Percentiles rank a stretch among this genome's conserved stretches.
phyloP scores from a whole-genome alignment of 768 basidiomycete genomes.

The Panaeolus cyanescens region DNA sequence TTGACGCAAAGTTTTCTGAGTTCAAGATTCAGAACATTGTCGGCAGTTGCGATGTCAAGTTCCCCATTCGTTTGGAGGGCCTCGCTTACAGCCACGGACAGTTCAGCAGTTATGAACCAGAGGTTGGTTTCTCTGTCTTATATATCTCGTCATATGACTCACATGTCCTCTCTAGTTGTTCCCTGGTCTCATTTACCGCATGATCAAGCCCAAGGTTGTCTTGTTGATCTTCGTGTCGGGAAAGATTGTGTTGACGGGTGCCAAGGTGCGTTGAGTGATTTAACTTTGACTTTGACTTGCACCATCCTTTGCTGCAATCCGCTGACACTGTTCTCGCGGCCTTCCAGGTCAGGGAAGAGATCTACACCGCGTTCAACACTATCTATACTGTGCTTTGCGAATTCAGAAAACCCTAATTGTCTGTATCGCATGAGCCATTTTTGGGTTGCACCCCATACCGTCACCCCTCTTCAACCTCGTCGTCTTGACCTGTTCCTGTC shows the following conservation, averaged over 20 bases:
- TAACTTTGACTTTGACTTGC: slow-evolving; percentile 22
- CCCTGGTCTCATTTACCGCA: slow-evolving; percentile 98
- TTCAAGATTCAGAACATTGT: slow-evolving; percentile 99
- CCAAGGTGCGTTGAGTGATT: slow-evolving; percentile 70
- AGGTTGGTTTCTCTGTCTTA: slow-evolving; percentile 55
- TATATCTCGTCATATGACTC: background rate
- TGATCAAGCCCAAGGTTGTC: slow-evolving; percentile 99
- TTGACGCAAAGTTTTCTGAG: slow-evolving; percentile 98
- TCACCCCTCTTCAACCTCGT: slow-evolving; percentile 20
- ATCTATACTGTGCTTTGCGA: slow-evolving; percentile 98
- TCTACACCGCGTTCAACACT: slow-evolving; percentile 98
- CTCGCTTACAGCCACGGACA: slow-evolving; percentile 97
- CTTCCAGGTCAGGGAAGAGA: slow-evolving; percentile 93
- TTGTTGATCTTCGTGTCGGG: slow-evolving; percentile 98
- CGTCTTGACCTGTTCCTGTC: slow-evolving; percentile 14
- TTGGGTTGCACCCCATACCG: slow-evolving; percentile 18
- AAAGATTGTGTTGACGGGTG: slow-evolving; percentile 98
- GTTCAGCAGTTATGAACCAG: slow-evolving; percentile 97
- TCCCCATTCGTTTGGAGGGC: slow-evolving; percentile 97
- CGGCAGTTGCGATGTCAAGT: slow-evolving; percentile 97
- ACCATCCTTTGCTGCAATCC: slow-evolving; percentile 49
- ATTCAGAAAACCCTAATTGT: slow-evolving; percentile 79
- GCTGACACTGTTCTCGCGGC: slow-evolving; percentile 46
- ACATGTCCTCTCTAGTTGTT: slow-evolving; percentile 66
- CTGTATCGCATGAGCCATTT: slow-evolving; percentile 5